Evolutionary conservation across 2,329 filamentous ascomycete genomes (phyloP), one percentile per base, ranked within the genome.

Genomic region (Penicillium sp.): DNA sequence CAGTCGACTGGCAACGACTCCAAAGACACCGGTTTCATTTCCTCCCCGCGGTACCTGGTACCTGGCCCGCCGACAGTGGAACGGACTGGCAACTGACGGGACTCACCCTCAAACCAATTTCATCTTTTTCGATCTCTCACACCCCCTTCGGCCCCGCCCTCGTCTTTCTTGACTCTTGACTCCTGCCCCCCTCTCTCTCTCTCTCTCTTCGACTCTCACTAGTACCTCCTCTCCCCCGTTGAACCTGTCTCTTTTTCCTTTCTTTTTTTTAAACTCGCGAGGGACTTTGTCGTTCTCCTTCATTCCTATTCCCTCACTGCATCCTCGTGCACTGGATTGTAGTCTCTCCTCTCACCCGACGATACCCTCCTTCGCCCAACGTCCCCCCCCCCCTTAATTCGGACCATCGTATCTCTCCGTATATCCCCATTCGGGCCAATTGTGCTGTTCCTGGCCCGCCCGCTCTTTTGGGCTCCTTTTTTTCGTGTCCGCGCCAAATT

Each of bases 211-310:
- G 25, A 45, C 35, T 47, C 39, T 25, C 40, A 12, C 37, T 42
- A 38, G 39, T 39, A 32, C 42, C 43, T 32, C 43, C 39, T 48
- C 46, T 52, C 34, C 39, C 37, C 37, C 34, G 4, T 8, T 32
- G 8, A 32, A 32, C 8, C 8, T 32, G 29, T 35, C 37, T 42
- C 34, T 43, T 49, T 41, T 40, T 36, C 39, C 34, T 47, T 40
- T 44, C 41, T 29, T 28, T 48, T 27, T 39, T 44, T 39, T n/a
- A n/a, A 38, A 29, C 12, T 41, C 41, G 38, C 35, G 41, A 35
- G 13, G 13, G 12, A 3, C 38, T 38, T 39, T 9, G 18, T 18
- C 18, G 18, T 18, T 18, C 18, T 18, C 18, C 18, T 18, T 18
- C 18, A 18, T 18, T 18, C 18, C 18, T 18, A 18, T 18, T 18